Base-by-base conservation (phyloP, 2,329 filamentous ascomycete species). In the Alternaria novae-zelandiae region DNA sequence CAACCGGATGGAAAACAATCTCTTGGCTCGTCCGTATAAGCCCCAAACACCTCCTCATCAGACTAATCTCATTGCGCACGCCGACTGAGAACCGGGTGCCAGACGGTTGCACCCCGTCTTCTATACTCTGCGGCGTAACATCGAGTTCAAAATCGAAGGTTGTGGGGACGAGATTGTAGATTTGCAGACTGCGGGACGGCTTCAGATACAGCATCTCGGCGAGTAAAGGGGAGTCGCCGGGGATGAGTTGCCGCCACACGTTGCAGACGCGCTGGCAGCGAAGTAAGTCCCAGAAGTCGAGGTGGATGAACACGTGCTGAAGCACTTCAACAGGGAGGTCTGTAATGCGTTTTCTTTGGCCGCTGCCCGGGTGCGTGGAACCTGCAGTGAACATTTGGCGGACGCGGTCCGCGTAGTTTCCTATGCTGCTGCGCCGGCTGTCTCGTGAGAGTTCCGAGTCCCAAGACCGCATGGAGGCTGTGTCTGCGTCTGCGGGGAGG, bases 391-490 rank as follows among this genome's bases (percentile, higher is more conserved):
- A 66, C 58, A 64, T 67, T 15, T 69, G 67, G 13, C 66, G 54
- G 25, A 69, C 57, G 25, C 62, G 64, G 28, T 66, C 65, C 15
- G 67, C 66, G 46, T 69, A 69, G 45, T 66, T 65, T 30, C 59
- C 62, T n/a, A 62, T 65, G 61, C 67, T 69, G 44, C 61, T 68
- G 7, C 67, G 64, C 8, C 65, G 65, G 30, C 26, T 44, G 15
- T 67, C 50, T 46, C 54, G 45, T 9, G 36, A 51, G 13, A 23
- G 5, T 5, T 61, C 59, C 10, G 54, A 57, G 51, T 57, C 55
- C 28, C 58, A 54, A 9, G 47, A 59, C 10, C 47, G 51, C 11
- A 44, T 44, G 44, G 30, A 46, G 32, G 44, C 23, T 43, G 54
- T 23, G 32, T 44, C 32, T 28, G 57, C 30, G 50, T 53, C 61